A percentile compares a stretch with the other conserved stretches of the same genome.
phyloP scores from a whole-genome alignment of 2,329 filamentous ascomycete genomes.

The Simplicillium sp. region DNA sequence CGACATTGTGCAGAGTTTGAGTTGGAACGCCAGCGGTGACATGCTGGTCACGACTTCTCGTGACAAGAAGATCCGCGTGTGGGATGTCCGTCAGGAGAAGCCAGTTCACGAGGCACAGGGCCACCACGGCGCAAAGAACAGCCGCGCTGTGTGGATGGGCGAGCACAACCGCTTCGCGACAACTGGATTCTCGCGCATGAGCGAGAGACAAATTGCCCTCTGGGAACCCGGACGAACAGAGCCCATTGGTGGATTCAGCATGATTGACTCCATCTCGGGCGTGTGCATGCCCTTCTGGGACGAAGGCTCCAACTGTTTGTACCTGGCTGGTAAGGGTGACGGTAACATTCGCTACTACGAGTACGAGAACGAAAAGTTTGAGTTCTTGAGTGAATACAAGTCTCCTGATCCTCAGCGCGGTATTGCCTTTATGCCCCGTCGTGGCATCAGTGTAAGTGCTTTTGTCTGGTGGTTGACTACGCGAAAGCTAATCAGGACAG shows the following conservation, averaged over 20 bases:
- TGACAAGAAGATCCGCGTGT: constrained; percentile 96
- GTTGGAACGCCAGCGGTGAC: constrained; percentile 85
- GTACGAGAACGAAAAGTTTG: constrained; percentile 97
- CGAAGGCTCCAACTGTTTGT: constrained; percentile 88
- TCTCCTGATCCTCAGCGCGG: constrained; percentile 92
- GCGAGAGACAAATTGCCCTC: constrained; percentile 87
- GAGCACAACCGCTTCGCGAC: constrained; percentile 94
- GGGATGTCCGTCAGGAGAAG: constrained; percentile 92
- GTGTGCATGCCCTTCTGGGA: constrained; percentile 99
- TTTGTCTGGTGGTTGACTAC: constrained; percentile 2
- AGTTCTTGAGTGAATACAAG: constrained; percentile 94
- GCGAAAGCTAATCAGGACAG: constrained; percentile 26
- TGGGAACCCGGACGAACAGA: constrained; percentile 87
- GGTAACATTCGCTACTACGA: constrained; percentile 99
- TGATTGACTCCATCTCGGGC: constrained; percentile 90
- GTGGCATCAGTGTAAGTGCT: constrained; percentile 71
- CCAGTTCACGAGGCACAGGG: constrained; percentile 76
- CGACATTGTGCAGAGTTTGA: constrained; percentile 90
- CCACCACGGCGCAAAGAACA: constrained; percentile 93
- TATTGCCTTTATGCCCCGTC: constrained; percentile 87
- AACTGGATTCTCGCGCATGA: constrained; percentile 97
- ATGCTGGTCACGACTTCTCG: constrained; percentile 86
- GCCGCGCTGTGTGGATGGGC: constrained; percentile 91
- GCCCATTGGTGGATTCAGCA: constrained; percentile 82
- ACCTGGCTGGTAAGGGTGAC: constrained; percentile 94